A percentile compares a stretch with the other conserved stretches of the same genome.
Conservation (phyloP, 345 rosid genomes). For the Syzygium oleosum region DNA sequence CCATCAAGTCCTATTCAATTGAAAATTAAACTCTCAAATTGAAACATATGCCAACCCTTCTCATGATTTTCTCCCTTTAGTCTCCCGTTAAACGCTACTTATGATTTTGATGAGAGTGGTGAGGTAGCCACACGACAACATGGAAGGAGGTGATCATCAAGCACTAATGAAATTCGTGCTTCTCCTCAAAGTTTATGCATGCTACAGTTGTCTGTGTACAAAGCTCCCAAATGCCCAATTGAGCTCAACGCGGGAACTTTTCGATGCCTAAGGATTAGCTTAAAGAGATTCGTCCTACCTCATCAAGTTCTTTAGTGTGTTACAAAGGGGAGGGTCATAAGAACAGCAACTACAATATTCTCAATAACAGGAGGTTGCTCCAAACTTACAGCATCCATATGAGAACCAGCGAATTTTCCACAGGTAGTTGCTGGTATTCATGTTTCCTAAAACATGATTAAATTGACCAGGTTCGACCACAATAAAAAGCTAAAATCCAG, state of each 20-base stretch:
- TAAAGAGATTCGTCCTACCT: background rate
- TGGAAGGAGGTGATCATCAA: background rate
- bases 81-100: background rate
- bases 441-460: background rate
- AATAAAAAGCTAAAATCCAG: background rate
- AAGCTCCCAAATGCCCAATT: background rate
- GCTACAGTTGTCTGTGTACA: background rate
- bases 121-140: background rate
- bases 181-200: background rate
- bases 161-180: background rate
- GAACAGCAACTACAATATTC: background rate
- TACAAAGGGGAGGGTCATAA: background rate
- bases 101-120: background rate
- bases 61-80: background rate
- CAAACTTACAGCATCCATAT: background rate
- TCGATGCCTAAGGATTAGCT: background rate
- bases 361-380: background rate
- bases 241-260: background rate
- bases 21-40: background rate
- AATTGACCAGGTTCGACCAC: background rate
- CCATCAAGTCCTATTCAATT: background rate
- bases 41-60: background rate
- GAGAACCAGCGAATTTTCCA: background rate
- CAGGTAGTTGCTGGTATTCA: background rate
- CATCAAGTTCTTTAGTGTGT: background rate